These are phyloP conservation scores for Leucocoprinus sp. DNA, from an alignment of 768 basidiomycete genomes.

Conservation along the genomic window DNA sequence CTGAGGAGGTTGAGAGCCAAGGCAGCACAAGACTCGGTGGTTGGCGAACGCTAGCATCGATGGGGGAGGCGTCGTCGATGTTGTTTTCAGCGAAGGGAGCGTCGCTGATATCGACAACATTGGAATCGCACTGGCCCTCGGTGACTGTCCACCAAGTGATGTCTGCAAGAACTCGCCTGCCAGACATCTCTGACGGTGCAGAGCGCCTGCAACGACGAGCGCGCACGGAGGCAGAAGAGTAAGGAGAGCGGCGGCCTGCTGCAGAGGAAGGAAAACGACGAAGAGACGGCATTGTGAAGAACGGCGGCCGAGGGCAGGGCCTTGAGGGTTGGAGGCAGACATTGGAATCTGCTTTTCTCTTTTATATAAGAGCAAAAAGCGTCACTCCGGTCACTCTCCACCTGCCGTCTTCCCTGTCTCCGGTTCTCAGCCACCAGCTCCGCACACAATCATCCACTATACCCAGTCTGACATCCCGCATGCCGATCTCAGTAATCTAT, in stretches of 20 bases:
- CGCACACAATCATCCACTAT: slow-evolving; percentile 5
- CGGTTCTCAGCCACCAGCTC: slow-evolving; percentile 16
- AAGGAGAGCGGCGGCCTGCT: slow-evolving; percentile 61
- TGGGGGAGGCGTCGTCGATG: slow-evolving; percentile 26
- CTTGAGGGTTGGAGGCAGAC: slow-evolving; percentile 21
- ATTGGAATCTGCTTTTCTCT: slow-evolving; percentile 23
- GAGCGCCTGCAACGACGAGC: slow-evolving; percentile 50
- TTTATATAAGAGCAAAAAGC: slow-evolving; percentile 44
- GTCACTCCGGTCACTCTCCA: slow-evolving; percentile 21
- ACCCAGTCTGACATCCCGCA: background rate
- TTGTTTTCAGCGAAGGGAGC: slow-evolving; percentile 27
- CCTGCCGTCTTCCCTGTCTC: slow-evolving; percentile 20
- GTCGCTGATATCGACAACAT: slow-evolving; percentile 37
- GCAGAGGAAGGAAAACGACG: slow-evolving; percentile 71
- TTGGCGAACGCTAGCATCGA: slow-evolving; percentile 31
- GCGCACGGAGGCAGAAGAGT: slow-evolving; percentile 29
- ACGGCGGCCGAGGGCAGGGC: slow-evolving; percentile 49
- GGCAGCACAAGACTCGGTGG: slow-evolving; percentile 24
- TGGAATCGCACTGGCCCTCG: slow-evolving; percentile 54
- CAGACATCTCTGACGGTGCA: slow-evolving; percentile 56
- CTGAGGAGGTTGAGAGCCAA: slow-evolving; percentile 15
- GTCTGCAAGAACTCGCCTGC: slow-evolving; percentile 71
- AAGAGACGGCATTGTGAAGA: slow-evolving; percentile 58
- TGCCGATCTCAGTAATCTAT: too few species aligned
- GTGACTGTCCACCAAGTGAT: slow-evolving; percentile 84